phyloP scores from a whole-genome alignment of 106 monocot species.

The Posidonia australis region DNA sequence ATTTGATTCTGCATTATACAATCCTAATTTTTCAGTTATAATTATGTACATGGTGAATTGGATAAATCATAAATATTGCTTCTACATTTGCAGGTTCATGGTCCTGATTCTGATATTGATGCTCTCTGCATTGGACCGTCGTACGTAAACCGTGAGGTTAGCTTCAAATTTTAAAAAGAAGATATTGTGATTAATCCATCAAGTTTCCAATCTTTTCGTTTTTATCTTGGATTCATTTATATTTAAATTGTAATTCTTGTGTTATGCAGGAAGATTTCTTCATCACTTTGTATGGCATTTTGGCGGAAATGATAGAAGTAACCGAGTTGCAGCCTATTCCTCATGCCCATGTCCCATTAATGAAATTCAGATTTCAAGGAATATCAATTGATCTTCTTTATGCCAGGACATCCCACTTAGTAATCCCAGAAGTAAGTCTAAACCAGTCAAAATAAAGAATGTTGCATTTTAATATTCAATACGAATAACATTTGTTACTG shows the following conservation, averaged over 20 bases:
- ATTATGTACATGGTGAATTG: too few relatives aligned
- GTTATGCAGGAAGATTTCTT: conserved; percentile 90
- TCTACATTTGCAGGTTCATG: conserved; percentile 99
- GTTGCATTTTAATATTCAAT: too few relatives aligned
- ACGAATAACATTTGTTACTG: too few relatives aligned
- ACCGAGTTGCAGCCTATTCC: conserved; percentile 92
- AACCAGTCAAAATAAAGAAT: neutral
- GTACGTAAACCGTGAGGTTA: conserved; percentile 93
- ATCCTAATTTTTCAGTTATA: too few relatives aligned
- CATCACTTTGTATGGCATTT: conserved; percentile 68
- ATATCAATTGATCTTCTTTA: conserved; percentile 97
- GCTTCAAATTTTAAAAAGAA: too few relatives aligned
- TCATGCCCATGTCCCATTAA: conserved; percentile 95
- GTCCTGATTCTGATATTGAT: conserved; percentile 88
- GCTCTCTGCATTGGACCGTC: conserved; percentile 94
- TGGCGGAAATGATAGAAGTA: conserved; percentile 64
- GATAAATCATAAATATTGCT: too few relatives aligned
- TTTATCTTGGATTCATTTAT: too few relatives aligned
- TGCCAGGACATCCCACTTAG: conserved; percentile 78
- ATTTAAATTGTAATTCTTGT: neutral
- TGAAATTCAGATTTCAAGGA: conserved; percentile 89
- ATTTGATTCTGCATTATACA: too few relatives aligned
- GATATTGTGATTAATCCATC: too few relatives aligned
- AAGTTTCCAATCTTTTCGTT: too few relatives aligned
- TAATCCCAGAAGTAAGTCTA: conserved; percentile 82